Base-by-base conservation (phyloP, 202 grass and related monocot species). In the Bolboschoenoplectus hybrid region DNA sequence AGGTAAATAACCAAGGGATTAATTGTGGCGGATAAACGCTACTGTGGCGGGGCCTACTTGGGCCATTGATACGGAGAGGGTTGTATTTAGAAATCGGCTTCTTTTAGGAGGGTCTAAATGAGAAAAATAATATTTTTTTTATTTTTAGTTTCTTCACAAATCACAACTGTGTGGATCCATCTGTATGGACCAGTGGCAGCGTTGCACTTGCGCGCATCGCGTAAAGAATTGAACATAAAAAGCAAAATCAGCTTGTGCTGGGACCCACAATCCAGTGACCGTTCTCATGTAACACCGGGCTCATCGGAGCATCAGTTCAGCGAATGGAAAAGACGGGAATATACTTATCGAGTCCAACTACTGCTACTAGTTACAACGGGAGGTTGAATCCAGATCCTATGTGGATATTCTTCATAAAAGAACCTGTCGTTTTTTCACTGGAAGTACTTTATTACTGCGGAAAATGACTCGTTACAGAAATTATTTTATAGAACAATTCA, bases 331-430 rank as follows among this genome's bases (percentile, higher is more conserved):
- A 61, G 14, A 80, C 40, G 75, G 63, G 63, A 81, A 86, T 68
- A 81, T 84, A 72, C 82, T 69, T 71, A 60, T 32, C 49, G 32
- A 71, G 82, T 84, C 82, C 63, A 84, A 84, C 62, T 52, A 84
- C 64, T 84, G 8, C 64, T 72, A 71, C 67, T 60, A 56, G 66
- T 52, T 82, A 45, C 26, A 58, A 16, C 16, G 26, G 26, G 26
- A 26, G 26, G 26, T 26, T 26, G 26, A 26, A 26, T 26, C 26
- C 26, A 26, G 26, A 26, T 26, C 26, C 26, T 26, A 26, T 26
- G 26, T 26, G 26, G 26, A 26, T 26, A 26, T 26, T 26, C 26
- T 26, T 26, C 26, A 26, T 26, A 26, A 26, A 26, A 26, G 26
- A 26, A 26, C 26, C 26, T 26, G 26, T 26, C 26, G 26, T 26